Base-by-base conservation (phyloP, 176 grass and related monocot species). In the Carex scoparia region DNA sequence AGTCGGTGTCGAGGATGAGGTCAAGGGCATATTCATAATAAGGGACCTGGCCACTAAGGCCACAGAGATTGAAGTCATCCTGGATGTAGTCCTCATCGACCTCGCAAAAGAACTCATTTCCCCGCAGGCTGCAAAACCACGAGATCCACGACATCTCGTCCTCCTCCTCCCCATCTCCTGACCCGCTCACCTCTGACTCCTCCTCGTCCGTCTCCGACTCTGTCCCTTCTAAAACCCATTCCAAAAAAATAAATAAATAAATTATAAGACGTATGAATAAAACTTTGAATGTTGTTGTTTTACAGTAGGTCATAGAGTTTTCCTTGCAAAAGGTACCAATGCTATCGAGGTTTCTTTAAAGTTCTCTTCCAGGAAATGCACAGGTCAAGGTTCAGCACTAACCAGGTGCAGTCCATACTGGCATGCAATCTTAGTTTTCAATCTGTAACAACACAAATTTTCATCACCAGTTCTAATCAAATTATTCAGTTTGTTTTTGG, bases 11-110 rank as follows among this genome's bases (percentile, higher is more conserved):
- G 54, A 93, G 88, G 65, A 93, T 97, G 33, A 97, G 86, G 72
- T 97, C 94, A 87, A 97, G 91, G 64, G 94, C 94, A 85, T 93
- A 97, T 62, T 97, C 91, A 13, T 97, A 97, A 84, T 97, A 93
- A 2, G 91, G 94, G 58, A 97, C 89, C 88, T 93, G 91, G 65
- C 79, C 79, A 37, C 91, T 91, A 69, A 97, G 88, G 38, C 94
- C 91, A 46, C 91, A 93, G 23, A 97, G 89, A 60, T 93, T 97
- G 81, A 97, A 97, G 83, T 97, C 94, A 18, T 97, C 91, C 83
- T 97, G 91, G 79, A 97, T 93, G 82, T 93, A 93, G 14, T 93
- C 94, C 10, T 97, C 94, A 65, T 97, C 94, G 78, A 97, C 86
- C 85, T 94, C 92, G 42, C 89, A 96, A 75, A 93, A 96, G 72